A percentile compares a stretch with the other conserved stretches of the same genome.
Conservation (phyloP, 2,329 filamentous ascomycete genomes). For the Exophiala sp. region DNA sequence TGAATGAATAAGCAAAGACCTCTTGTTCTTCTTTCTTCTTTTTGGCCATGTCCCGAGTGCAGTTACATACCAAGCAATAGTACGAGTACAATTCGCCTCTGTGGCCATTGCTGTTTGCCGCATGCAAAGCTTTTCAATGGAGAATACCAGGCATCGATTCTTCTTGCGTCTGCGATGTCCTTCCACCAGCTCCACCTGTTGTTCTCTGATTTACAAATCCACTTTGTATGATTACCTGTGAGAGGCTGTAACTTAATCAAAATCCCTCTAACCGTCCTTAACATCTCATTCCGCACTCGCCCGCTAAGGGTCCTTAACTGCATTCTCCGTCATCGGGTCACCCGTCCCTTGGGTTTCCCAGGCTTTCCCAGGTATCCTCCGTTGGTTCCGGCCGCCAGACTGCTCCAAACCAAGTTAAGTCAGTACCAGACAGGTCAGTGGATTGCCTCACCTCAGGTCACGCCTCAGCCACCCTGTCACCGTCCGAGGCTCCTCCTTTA, state of each 20-base stretch:
- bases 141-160: background rate
- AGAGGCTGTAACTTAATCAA: too few relatives aligned
- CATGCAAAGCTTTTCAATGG: background rate
- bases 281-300: too few relatives aligned
- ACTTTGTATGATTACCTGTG: too few relatives aligned
- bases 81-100: too few relatives aligned
- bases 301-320: too few relatives aligned
- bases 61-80: too few relatives aligned
- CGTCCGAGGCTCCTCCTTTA: background rate
- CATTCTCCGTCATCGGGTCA: background rate
- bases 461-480: constrained; percentile 2
- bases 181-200: background rate
- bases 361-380: too few relatives aligned
- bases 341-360: background rate
- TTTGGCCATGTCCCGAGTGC: too few relatives aligned
- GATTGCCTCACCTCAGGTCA: background rate
- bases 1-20: too few relatives aligned
- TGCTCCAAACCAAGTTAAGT: background rate
- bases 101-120: too few relatives aligned
- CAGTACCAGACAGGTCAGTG: background rate
- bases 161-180: background rate
- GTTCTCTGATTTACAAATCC: background rate
- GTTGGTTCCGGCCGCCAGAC: too few relatives aligned
- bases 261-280: background rate
- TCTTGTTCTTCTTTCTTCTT: too few relatives aligned